These are phyloP conservation scores for Plantago rigida DNA, from an alignment of 305 asterid species.

Conservation along the genomic window DNA sequence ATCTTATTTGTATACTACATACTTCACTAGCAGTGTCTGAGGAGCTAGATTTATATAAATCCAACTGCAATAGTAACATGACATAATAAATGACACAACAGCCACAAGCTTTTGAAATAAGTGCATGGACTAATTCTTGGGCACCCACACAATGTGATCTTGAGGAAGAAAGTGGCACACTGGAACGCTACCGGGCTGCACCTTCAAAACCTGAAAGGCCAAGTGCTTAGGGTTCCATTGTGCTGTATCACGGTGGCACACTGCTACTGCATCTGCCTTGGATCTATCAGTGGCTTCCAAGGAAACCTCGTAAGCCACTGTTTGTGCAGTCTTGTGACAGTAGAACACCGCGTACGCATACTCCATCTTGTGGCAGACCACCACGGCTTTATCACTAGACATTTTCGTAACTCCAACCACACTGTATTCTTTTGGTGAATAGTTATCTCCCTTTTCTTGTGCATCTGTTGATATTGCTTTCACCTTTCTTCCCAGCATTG, in stretches of 20 bases:
- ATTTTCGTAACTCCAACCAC: constrained; percentile 36
- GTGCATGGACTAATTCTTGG: constrained; percentile 29
- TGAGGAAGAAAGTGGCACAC: constrained; percentile 86
- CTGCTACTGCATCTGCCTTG: constrained; percentile 56
- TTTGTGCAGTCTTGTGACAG: constrained; percentile 55
- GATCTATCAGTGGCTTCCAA: constrained; percentile 49
- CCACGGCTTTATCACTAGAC: constrained; percentile 34
- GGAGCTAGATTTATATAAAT: constrained; percentile 16
- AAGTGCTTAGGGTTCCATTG: constrained; percentile 84
- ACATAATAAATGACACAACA: not conserved
- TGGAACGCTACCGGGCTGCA: constrained; percentile 69
- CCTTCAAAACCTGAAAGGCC: constrained; percentile 79
- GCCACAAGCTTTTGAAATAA: not conserved
- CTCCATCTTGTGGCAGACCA: constrained; percentile 64
- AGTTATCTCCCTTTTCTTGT: constrained; percentile 18
- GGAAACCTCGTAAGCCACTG: constrained; percentile 45
- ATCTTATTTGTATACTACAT: not conserved
- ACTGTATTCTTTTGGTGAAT: constrained; percentile 32
- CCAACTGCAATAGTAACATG: constrained; percentile 14
- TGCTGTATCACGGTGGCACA: constrained; percentile 76
- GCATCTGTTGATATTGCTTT: constrained; percentile 50
- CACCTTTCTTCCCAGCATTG: constrained; percentile 46
- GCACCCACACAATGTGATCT: constrained; percentile 78
- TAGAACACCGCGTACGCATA: constrained; percentile 70
- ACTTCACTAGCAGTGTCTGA: constrained; percentile 5